phyloP scores from a whole-genome alignment of 345 rosid species.

The Abelmoschus esculentus region DNA sequence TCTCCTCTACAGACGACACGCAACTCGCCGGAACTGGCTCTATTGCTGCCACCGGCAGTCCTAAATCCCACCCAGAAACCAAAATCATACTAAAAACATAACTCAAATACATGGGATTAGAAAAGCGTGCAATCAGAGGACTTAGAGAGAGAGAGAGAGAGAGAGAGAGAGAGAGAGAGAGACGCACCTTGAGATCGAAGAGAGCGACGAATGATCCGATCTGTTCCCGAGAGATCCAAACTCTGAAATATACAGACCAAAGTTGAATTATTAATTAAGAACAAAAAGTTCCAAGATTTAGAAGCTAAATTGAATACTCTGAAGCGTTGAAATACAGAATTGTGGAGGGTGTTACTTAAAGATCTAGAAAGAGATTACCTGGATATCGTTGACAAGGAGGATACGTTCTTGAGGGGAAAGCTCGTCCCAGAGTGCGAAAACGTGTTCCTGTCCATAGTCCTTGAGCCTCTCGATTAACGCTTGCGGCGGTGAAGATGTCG shows the following conservation, averaged over 20 bases:
- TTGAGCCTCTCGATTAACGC: conserved; percentile 75
- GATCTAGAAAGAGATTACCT: conserved; percentile 35
- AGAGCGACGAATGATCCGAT: conserved; percentile 91
- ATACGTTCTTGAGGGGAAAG: conserved; percentile 68
- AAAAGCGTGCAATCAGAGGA: neutral
- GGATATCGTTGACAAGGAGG: conserved; percentile 69
- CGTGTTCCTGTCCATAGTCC: conserved; percentile 90
- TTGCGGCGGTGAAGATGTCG: conserved; percentile 64
- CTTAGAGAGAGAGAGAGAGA: too few species aligned
- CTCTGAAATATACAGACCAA: conserved; percentile 32
- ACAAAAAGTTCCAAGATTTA: neutral
- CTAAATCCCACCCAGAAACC: conserved; percentile 20
- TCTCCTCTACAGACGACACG: conserved; percentile 74
- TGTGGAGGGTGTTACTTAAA: neutral
- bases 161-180: neutral
- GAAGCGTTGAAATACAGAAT: neutral
- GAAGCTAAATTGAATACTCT: neutral
- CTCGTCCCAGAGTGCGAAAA: conserved; percentile 86
- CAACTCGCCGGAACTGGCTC: conserved; percentile 79
- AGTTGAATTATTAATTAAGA: neutral
- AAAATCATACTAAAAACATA: conserved; percentile 2
- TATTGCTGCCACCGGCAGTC: conserved; percentile 71
- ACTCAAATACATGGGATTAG: neutral
- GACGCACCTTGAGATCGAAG: conserved; percentile 77
- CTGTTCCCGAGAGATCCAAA: conserved; percentile 87